Conservation (phyloP, 768 basidiomycete genomes). For the Boletus coccyginus region DNA sequence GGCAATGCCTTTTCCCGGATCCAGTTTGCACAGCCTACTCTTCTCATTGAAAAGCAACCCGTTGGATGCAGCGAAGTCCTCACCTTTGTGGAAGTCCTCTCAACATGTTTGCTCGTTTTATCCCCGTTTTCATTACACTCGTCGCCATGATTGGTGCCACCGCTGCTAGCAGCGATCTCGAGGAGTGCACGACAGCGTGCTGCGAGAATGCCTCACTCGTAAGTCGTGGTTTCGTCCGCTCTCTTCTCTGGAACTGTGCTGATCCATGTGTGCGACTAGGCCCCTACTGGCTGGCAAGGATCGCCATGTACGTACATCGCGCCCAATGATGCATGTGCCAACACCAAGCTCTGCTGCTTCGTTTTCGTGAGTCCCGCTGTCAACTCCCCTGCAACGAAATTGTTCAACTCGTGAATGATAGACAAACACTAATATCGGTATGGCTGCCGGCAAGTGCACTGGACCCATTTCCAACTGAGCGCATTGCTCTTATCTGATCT, state of each 20-base stretch:
- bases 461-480: neutral
- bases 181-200: neutral
- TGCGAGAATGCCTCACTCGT: neutral
- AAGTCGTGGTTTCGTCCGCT: neutral
- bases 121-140: neutral
- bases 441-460: neutral
- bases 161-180: neutral
- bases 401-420: neutral
- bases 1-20: no score
- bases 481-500: neutral
- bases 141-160: neutral
- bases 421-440: neutral
- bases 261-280: neutral
- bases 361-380: no score
- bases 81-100: neutral
- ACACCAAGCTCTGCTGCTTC: constrained; percentile 7
- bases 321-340: neutral
- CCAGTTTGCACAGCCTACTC: no score
- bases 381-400: neutral
- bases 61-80: no score
- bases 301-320: neutral
- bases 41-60: no score
- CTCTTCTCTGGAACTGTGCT: neutral
- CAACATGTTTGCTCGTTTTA: constrained; percentile 2
- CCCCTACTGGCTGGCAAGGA: constrained; percentile 1